phyloP scores from a whole-genome alignment of 1,139 yeast species.

The Yamadazyma atmosphaerica region DNA sequence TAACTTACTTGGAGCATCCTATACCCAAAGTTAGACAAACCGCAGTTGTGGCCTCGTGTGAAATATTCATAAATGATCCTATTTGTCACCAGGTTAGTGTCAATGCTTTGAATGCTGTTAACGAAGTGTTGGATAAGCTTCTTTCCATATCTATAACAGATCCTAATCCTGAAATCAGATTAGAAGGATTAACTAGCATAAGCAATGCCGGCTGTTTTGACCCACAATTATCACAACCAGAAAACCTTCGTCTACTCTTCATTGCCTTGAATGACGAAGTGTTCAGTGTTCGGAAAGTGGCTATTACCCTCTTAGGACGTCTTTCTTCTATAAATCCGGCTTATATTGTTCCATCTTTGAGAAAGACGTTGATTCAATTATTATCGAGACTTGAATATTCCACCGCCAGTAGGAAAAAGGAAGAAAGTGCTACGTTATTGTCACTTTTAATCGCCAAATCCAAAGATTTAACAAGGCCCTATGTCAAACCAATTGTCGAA shows the following conservation, averaged over 20 bases:
- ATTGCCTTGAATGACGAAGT: conserved; percentile 91
- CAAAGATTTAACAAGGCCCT: conserved; percentile 79
- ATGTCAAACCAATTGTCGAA: conserved; percentile 85
- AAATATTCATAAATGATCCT: conserved; percentile 77
- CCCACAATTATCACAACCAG: conserved; percentile 92
- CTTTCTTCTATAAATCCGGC: conserved; percentile 90
- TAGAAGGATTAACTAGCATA: conserved; percentile 72
- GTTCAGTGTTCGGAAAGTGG: conserved; percentile 78
- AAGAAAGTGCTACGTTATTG: conserved; percentile 79
- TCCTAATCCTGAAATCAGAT: conserved; percentile 77
- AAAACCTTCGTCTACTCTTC: conserved; percentile 78
- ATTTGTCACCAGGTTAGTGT: conserved; percentile 84
- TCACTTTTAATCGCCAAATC: conserved; percentile 77
- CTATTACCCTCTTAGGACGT: conserved; percentile 79
- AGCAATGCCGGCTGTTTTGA: conserved; percentile 69
- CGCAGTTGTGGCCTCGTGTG: conserved; percentile 83
- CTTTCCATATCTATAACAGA: conserved; percentile 89
- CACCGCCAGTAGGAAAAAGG: conserved; percentile 71
- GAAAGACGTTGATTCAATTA: conserved; percentile 83
- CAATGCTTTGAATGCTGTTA: conserved; percentile 79
- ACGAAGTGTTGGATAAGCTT: conserved; percentile 79
- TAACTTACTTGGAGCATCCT: conserved; percentile 78
- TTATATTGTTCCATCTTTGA: conserved; percentile 86
- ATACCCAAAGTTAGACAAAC: conserved; percentile 77
- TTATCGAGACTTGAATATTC: conserved; percentile 85